Percentiles rank a stretch among this genome's conserved stretches.
Conservation (phyloP, 176 grass and related monocot species). For the Dendrocalamus sinicus region DNA sequence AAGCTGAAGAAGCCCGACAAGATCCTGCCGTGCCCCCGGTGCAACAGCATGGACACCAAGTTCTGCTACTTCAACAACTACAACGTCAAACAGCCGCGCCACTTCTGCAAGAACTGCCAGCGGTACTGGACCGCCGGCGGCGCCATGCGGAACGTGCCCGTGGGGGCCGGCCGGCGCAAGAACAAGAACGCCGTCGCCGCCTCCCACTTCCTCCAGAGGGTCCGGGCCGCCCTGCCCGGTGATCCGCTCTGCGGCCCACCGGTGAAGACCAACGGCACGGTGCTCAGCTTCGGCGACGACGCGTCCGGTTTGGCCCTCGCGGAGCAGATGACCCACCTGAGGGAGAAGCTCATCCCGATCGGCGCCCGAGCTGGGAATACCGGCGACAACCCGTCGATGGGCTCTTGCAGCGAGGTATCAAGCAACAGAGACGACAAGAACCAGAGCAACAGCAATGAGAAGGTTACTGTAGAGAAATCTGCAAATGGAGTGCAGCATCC, state of each 20-base stretch:
- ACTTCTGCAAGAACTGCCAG: slow-evolving; percentile 98
- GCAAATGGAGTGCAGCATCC: slow-evolving; percentile 25
- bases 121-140: slow-evolving; percentile 93
- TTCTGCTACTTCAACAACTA: slow-evolving; percentile 89
- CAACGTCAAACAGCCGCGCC: slow-evolving; percentile 82
- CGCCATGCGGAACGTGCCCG: slow-evolving; percentile 89
- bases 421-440: slow-evolving; percentile 44
- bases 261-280: slow-evolving; percentile 32
- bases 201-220: slow-evolving; percentile 49
- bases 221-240: slow-evolving; percentile 22
- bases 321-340: slow-evolving; percentile 18
- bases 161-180: slow-evolving; percentile 81
- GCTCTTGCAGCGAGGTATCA: slow-evolving; percentile 38
- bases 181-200: slow-evolving; percentile 62
- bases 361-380: background rate
- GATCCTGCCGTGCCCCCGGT: slow-evolving; percentile 66
- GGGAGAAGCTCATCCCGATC: background rate
- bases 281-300: slow-evolving; percentile 66
- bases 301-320: slow-evolving; percentile 15
- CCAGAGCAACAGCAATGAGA: background rate
- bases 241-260: slow-evolving; percentile 4
- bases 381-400: background rate
- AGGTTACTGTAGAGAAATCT: background rate
- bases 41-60: slow-evolving; percentile 74
- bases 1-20: slow-evolving; percentile 78